Evolutionary conservation across 2,329 filamentous ascomycete genomes (phyloP).

Genomic region (Hypoxylon sp.): DNA sequence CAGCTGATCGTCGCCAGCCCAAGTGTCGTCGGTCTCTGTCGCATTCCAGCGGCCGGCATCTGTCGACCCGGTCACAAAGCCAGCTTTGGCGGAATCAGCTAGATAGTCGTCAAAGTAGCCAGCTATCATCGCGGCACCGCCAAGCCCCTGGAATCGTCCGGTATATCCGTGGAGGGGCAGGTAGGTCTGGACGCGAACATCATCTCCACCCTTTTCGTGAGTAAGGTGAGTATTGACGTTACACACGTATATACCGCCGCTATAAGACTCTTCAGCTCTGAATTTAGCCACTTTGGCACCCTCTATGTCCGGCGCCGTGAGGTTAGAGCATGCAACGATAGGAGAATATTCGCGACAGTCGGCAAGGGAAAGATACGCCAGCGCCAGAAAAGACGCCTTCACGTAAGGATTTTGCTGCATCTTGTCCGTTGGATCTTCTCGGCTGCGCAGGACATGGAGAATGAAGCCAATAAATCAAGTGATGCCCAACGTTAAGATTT

Average conservation of each 20-base stretch:
- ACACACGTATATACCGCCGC: slow-evolving; percentile 32
- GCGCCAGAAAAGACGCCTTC: background rate
- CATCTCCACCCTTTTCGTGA: slow-evolving; percentile 36
- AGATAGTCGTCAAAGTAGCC: slow-evolving; percentile 32
- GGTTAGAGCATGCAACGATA: background rate
- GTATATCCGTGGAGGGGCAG: slow-evolving; percentile 38
- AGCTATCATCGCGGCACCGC: slow-evolving; percentile 36
- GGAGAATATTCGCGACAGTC: background rate
- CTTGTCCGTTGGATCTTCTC: no score
- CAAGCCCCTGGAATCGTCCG: slow-evolving; percentile 39
- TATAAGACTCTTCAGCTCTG: background rate
- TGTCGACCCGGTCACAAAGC: slow-evolving; percentile 32
- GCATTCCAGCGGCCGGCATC: slow-evolving; percentile 35
- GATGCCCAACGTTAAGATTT: no score
- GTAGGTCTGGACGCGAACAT: slow-evolving; percentile 34
- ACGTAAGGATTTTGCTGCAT: background rate
- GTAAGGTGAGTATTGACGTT: slow-evolving; percentile 38
- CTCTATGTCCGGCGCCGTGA: background rate
- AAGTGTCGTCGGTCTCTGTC: no score
- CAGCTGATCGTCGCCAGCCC: no score
- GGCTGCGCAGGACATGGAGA: no score
- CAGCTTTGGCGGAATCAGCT: no score
- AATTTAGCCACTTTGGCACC: background rate
- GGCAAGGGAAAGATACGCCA: background rate
- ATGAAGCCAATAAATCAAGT: no score